Percentiles rank a stretch among this genome's conserved stretches.
Conservation (phyloP, 768 basidiomycete genomes). For the Xerocomellus intermedius region DNA sequence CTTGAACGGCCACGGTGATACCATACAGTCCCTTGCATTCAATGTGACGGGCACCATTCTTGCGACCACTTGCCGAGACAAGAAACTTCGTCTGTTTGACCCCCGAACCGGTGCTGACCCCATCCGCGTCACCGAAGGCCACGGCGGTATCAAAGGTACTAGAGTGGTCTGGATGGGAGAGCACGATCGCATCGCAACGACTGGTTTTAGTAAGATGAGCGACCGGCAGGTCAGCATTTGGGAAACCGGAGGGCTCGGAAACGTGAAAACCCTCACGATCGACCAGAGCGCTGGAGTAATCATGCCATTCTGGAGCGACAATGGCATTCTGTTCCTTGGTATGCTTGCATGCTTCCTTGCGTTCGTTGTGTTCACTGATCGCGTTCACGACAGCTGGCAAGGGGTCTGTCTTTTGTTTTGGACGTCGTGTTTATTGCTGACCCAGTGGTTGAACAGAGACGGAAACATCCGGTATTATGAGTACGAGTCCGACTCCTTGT, state of each 20-base stretch:
- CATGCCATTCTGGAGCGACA: constrained; percentile 98
- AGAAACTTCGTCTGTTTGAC: constrained; percentile 91
- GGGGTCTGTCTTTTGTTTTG: constrained; percentile 50
- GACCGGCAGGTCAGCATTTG: constrained; percentile 89
- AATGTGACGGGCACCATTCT: constrained; percentile 77
- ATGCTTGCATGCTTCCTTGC: constrained; percentile 19
- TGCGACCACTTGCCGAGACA: constrained; percentile 89
- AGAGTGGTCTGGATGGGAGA: constrained; percentile 92
- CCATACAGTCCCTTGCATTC: constrained; percentile 83
- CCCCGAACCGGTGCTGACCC: constrained; percentile 80
- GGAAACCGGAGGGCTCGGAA: constrained; percentile 78
- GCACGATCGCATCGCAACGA: constrained; percentile 84
- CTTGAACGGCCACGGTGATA: constrained; percentile 78
- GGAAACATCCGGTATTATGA: constrained; percentile 99
- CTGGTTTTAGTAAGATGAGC: constrained; percentile 96
- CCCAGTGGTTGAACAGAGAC: constrained; percentile 52
- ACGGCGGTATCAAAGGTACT: constrained; percentile 91
- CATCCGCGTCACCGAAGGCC: constrained; percentile 80
- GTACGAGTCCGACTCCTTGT: constrained; percentile 82
- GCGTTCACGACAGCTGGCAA: constrained; percentile 63
- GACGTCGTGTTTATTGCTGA: neutral
- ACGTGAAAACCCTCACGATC: constrained; percentile 72
- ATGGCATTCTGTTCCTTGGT: constrained; percentile 86
- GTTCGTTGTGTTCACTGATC: constrained; percentile 3
- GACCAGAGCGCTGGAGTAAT: constrained; percentile 92